These are phyloP conservation scores for Tulasnella sp. DNA, from an alignment of 768 basidiomycete genomes.

Conservation along the genomic window DNA sequence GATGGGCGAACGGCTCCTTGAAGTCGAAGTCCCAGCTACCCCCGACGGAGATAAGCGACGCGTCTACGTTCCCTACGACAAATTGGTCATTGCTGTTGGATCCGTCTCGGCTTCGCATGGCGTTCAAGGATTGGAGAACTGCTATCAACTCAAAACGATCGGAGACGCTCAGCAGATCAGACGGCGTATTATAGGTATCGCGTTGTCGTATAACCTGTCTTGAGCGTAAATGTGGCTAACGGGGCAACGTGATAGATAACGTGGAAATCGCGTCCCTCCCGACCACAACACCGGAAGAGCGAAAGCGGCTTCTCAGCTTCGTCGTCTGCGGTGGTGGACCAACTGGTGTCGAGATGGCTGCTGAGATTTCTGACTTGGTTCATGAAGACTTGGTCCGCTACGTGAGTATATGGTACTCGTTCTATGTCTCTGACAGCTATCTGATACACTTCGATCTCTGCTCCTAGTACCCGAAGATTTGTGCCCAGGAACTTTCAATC, in stretches of 20 bases:
- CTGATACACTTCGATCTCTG: slow-evolving; percentile 19
- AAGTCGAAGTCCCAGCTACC: slow-evolving; percentile 51
- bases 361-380: slow-evolving; percentile 90
- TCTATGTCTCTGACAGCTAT: not conserved
- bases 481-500: slow-evolving; percentile 77
- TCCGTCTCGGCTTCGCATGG: slow-evolving; percentile 87
- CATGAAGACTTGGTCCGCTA: slow-evolving; percentile 93
- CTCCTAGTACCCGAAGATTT: slow-evolving; percentile 85
- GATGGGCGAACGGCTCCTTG: slow-evolving; percentile 77
- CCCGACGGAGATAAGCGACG: slow-evolving; percentile 41
- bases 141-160: slow-evolving; percentile 89
- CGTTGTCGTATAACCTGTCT: too few relatives aligned
- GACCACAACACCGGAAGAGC: slow-evolving; percentile 74
- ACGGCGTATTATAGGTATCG: slow-evolving; percentile 70
- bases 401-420: slow-evolving; percentile 34
- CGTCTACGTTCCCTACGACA: slow-evolving; percentile 94
- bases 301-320: slow-evolving; percentile 81
- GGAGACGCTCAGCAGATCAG: slow-evolving; percentile 84
- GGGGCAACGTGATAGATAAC: slow-evolving; percentile 43
- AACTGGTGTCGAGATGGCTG: slow-evolving; percentile 76
- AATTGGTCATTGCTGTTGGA: slow-evolving; percentile 82
- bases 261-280: slow-evolving; percentile 86
- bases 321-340: slow-evolving; percentile 91
- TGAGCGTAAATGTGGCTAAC: not conserved
- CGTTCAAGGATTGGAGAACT: slow-evolving; percentile 85